A percentile compares a stretch with the other conserved stretches of the same genome.
phyloP scores from a whole-genome alignment of 768 basidiomycete species.

The Phanerochaete carnosa region DNA sequence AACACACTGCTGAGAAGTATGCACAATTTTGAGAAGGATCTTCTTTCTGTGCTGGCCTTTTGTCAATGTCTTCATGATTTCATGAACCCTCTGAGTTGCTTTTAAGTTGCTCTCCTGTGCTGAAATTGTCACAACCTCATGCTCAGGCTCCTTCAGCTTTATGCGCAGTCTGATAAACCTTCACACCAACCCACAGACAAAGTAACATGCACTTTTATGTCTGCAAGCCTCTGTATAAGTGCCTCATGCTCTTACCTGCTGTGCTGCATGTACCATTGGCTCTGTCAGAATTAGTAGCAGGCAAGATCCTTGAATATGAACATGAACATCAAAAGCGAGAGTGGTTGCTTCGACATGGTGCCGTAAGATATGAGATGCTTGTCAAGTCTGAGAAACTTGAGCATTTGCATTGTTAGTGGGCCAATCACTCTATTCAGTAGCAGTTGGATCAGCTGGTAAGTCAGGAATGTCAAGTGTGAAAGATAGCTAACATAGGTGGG shows the following conservation, averaged over 20 bases:
- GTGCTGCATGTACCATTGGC: slow-evolving; percentile 59
- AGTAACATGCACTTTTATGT: slow-evolving; percentile 43
- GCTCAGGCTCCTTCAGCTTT: slow-evolving; percentile 65
- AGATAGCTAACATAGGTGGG: not conserved
- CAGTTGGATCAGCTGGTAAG: slow-evolving; percentile 34
- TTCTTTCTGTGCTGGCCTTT: slow-evolving; percentile 47
- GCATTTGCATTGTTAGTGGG: slow-evolving; percentile 64
- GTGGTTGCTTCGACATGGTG: slow-evolving; percentile 83
- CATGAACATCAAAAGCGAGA: slow-evolving; percentile 70
- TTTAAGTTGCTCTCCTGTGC: slow-evolving; percentile 34
- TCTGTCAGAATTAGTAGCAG: slow-evolving; percentile 77
- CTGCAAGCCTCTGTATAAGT: slow-evolving; percentile 48
- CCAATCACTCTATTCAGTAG: slow-evolving; percentile 65
- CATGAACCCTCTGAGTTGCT: slow-evolving; percentile 31
- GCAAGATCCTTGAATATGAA: slow-evolving; percentile 86
- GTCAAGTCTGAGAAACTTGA: slow-evolving; percentile 58
- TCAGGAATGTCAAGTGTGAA: slow-evolving; percentile 19
- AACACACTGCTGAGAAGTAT: too few relatives aligned
- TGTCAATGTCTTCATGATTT: slow-evolving; percentile 30
- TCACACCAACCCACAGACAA: too few relatives aligned
- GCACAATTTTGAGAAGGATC: slow-evolving; percentile 39
- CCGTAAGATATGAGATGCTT: slow-evolving; percentile 85
- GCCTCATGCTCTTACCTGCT: slow-evolving; percentile 44
- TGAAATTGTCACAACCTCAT: slow-evolving; percentile 61
- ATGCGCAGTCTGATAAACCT: too few relatives aligned